A percentile compares a stretch with the other conserved stretches of the same genome.
phyloP scores from a whole-genome alignment of 441 rosid genomes.

The Populus hybrid region DNA sequence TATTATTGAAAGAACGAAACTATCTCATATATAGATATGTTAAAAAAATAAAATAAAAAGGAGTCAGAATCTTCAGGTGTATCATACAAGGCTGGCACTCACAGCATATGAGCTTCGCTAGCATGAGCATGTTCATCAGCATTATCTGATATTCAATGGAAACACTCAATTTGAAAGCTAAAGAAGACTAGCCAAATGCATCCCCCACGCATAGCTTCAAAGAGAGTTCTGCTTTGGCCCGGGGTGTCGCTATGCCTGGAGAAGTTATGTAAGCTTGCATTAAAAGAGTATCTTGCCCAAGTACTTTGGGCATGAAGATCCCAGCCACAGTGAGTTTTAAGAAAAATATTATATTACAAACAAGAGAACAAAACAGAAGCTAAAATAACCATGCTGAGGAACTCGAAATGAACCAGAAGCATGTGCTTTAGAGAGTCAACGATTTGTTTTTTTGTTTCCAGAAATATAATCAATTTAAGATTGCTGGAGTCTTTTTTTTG shows the following conservation, averaged over 20 bases:
- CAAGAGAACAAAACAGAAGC: too few relatives aligned
- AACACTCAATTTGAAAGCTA: background rate
- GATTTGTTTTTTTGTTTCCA: too few relatives aligned
- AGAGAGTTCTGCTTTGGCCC: background rate
- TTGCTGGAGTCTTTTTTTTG: too few relatives aligned
- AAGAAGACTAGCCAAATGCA: background rate
- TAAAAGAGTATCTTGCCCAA: background rate
- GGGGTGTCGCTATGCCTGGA: background rate
- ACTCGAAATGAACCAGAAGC: too few relatives aligned
- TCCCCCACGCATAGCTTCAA: background rate
- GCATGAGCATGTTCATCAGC: background rate
- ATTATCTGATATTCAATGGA: background rate
- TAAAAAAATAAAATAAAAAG: background rate
- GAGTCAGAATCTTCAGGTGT: background rate
- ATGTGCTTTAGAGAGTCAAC: too few relatives aligned
- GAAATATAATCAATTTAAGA: too few relatives aligned
- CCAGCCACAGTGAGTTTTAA: too few relatives aligned
- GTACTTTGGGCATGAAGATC: background rate
- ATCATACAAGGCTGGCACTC: background rate
- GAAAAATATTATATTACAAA: too few relatives aligned
- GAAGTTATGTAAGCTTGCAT: background rate
- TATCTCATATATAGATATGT: background rate
- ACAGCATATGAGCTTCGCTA: background rate
- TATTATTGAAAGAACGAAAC: background rate
- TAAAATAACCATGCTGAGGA: too few relatives aligned